phyloP scores from a whole-genome alignment of 176 grass and related monocot genomes.

The Musa beccarii region DNA sequence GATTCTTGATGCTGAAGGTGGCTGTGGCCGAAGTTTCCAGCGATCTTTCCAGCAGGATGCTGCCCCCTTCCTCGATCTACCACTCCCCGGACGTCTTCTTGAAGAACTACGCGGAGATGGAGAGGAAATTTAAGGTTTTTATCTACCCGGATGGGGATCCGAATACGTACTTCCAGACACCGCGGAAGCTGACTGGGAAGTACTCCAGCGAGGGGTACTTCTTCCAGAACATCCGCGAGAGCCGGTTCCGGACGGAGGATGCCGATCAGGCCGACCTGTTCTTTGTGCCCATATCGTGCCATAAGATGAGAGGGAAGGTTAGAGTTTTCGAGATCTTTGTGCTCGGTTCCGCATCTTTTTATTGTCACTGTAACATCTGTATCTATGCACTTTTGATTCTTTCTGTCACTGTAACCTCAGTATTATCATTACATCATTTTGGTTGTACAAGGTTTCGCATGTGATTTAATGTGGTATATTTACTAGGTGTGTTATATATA shows the following conservation, averaged over 20 bases:
- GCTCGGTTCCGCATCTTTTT: background rate
- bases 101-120: conserved; percentile 58
- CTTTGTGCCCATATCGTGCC: conserved; percentile 79
- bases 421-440: too few relatives aligned
- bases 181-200: conserved; percentile 93
- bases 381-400: too few relatives aligned
- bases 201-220: conserved; percentile 96
- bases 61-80: conserved; percentile 27
- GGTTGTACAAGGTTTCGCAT: background rate
- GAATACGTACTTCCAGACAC: conserved; percentile 93
- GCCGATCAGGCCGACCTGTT: conserved; percentile 69
- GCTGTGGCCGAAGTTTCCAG: background rate
- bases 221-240: conserved; percentile 95
- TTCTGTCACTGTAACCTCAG: too few relatives aligned
- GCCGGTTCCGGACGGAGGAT: conserved; percentile 58
- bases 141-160: conserved; percentile 89
- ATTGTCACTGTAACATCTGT: too few relatives aligned
- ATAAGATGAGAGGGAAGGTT: conserved; percentile 97
- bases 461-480: background rate
- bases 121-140: conserved; percentile 69
- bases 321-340: background rate
- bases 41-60: background rate
- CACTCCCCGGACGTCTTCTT: conserved; percentile 45
- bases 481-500: background rate
- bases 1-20: background rate